phyloP scores from a whole-genome alignment of 2,329 filamentous ascomycete species.

The Beauveria australis region DNA sequence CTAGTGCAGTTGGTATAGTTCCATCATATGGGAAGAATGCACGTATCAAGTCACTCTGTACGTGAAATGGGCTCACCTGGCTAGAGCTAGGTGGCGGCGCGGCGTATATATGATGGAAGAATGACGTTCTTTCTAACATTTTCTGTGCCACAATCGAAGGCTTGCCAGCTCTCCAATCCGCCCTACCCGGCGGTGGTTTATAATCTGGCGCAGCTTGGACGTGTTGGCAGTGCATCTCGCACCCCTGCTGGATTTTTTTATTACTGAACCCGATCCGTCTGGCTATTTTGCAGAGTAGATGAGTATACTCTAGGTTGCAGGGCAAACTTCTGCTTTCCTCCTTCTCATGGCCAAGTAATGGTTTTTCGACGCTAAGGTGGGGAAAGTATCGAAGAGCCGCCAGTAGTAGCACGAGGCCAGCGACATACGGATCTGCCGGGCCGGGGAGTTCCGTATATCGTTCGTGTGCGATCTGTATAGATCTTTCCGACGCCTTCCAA shows the following conservation, averaged over 20 bases:
- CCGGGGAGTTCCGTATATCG: neutral
- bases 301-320: neutral
- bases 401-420: neutral
- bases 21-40: neutral
- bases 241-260: neutral
- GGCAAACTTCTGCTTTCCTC: neutral
- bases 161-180: neutral
- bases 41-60: neutral
- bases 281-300: neutral
- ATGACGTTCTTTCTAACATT: neutral
- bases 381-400: neutral
- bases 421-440: neutral
- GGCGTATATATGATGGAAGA: neutral
- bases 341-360: neutral
- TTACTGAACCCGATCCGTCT: neutral
- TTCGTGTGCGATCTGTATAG: too few species aligned
- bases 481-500: too few species aligned
- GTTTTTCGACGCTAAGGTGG: neutral
- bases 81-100: too few species aligned
- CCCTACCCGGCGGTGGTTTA: neutral
- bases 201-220: neutral
- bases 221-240: neutral
- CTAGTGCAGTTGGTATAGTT: neutral
- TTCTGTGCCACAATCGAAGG: neutral
- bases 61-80: neutral